phyloP scores from a whole-genome alignment of 495 filamentous ascomycete species.

The Hypoxylon fragiforme region DNA sequence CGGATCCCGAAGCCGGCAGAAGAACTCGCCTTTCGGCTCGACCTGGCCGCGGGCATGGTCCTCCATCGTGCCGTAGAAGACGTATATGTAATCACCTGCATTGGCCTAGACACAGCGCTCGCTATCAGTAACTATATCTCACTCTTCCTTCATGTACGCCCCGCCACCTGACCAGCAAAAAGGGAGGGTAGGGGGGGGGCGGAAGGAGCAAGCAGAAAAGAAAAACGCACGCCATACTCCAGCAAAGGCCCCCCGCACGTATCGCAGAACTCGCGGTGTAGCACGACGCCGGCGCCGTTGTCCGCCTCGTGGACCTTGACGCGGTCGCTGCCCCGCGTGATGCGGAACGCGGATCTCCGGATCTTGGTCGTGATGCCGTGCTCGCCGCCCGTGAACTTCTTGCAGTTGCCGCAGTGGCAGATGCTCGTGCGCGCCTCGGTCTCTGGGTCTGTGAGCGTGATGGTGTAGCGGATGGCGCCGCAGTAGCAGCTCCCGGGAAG shows the following conservation, averaged over 20 bases:
- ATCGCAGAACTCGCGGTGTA: slow-evolving; percentile 67
- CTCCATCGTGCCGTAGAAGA: slow-evolving; percentile 67
- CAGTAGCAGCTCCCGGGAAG: slow-evolving; percentile 49
- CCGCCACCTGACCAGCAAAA: no score
- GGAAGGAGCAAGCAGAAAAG: background rate
- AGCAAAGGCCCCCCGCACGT: slow-evolving; percentile 64
- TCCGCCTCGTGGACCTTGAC: slow-evolving; percentile 58
- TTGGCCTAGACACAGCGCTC: slow-evolving; percentile 50
- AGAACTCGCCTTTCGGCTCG: slow-evolving; percentile 63
- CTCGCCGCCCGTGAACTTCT: slow-evolving; percentile 65
- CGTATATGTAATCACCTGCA: slow-evolving; percentile 62
- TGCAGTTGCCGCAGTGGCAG: slow-evolving; percentile 67
- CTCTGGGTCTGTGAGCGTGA: slow-evolving; percentile 40
- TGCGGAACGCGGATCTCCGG: slow-evolving; percentile 48
- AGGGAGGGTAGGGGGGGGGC: no score
- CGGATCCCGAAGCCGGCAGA: slow-evolving; percentile 40
- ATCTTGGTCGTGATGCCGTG: slow-evolving; percentile 69
- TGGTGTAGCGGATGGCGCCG: slow-evolving; percentile 42
- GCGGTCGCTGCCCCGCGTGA: slow-evolving; percentile 40
- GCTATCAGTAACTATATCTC: slow-evolving; percentile 7
- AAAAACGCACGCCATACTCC: slow-evolving; percentile 61
- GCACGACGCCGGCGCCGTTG: slow-evolving; percentile 56
- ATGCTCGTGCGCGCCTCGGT: slow-evolving; percentile 65
- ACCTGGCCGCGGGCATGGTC: slow-evolving; percentile 51
- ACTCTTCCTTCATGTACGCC: no score